Conservation (phyloP, 495 filamentous ascomycete species). For the Daldinia vernicosa region DNA sequence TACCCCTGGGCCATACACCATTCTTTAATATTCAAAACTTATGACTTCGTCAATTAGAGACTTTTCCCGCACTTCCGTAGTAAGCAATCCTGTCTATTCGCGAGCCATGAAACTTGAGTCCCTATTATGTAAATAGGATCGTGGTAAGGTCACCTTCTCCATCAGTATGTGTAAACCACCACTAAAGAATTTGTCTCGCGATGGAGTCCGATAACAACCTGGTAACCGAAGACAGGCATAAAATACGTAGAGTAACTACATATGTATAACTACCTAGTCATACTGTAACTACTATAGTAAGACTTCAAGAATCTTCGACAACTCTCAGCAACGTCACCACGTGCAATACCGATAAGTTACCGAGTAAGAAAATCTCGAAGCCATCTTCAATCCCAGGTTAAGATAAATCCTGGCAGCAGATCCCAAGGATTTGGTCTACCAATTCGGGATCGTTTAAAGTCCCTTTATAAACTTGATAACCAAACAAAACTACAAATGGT, state of each 20-base stretch:
- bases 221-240: neutral
- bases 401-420: conserved; percentile 36
- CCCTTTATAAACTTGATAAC: neutral
- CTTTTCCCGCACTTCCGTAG: conserved; percentile 1
- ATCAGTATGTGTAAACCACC: neutral
- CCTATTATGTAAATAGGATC: neutral
- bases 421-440: conserved; percentile 36
- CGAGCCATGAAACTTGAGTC: neutral
- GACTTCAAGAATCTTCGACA: neutral
- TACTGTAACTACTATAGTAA: neutral
- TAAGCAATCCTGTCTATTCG: conserved; percentile 24
- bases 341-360: neutral
- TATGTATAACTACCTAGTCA: neutral
- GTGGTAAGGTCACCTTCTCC: neutral
- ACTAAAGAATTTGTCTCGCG: neutral
- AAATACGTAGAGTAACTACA: neutral
- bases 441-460: conserved; percentile 16
- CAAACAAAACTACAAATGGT: conserved; percentile 4
- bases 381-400: neutral
- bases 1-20: neutral
- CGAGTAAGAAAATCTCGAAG: neutral
- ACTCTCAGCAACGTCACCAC: neutral
- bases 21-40: neutral
- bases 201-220: neutral
- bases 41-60: neutral